These are phyloP conservation scores for Postia placenta DNA, from an alignment of 768 basidiomycete species.

Conservation along the genomic window DNA sequence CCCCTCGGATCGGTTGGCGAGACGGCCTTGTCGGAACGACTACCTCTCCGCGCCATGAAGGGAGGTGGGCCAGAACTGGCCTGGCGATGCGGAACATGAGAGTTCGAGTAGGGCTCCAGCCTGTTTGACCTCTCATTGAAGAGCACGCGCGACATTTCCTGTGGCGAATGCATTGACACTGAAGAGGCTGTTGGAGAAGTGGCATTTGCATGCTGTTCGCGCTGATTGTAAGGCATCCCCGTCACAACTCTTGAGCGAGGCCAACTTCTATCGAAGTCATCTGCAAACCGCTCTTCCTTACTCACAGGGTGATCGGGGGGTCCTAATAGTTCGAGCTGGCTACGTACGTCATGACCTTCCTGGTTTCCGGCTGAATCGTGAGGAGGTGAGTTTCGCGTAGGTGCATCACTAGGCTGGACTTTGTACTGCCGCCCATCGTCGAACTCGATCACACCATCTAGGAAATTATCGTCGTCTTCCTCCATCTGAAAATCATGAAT, in stretches of 20 bases:
- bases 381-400: conserved; percentile 26
- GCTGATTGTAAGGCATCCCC: conserved; percentile 27
- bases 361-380: conserved; percentile 7
- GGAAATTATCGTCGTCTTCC: conserved; percentile 89
- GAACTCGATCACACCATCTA: conserved; percentile 90
- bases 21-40: conserved; percentile 35
- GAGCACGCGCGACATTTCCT: conserved; percentile 65
- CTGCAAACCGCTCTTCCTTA: conserved; percentile 85
- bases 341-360: background rate
- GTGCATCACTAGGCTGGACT: conserved; percentile 46
- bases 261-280: conserved; percentile 97
- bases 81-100: conserved; percentile 36
- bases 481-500: conserved; percentile 43
- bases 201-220: conserved; percentile 34
- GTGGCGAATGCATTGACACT: conserved; percentile 39
- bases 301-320: conserved; percentile 43
- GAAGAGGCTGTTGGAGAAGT: conserved; percentile 30
- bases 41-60: conserved; percentile 32
- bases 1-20: conserved; percentile 36
- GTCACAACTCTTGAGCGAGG: conserved; percentile 63
- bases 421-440: conserved; percentile 92
- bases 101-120: conserved; percentile 72
- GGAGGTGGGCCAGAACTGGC: conserved; percentile 26
- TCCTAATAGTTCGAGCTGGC: background rate
- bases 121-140: conserved; percentile 94